A percentile compares a stretch with the other conserved stretches of the same genome.
Evolutionary conservation across 2,329 filamentous ascomycete species (phyloP).

Genomic region (Penicillium sp.): DNA sequence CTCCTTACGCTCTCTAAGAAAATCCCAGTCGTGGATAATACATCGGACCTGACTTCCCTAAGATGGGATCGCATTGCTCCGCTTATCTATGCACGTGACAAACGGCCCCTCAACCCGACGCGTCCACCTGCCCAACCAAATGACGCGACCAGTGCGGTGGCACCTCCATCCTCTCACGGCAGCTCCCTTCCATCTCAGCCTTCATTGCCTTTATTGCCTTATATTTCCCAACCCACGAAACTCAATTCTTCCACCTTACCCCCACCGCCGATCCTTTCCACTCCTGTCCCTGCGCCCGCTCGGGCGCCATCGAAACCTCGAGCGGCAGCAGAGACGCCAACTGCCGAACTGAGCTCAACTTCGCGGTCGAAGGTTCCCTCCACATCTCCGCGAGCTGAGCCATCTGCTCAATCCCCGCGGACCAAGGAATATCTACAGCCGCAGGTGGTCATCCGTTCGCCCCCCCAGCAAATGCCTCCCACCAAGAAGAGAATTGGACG

Average conservation of each 20-base stretch:
- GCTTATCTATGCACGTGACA: constrained; percentile 4
- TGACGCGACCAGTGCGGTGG: not conserved
- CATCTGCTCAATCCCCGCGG: not conserved
- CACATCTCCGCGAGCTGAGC: not conserved
- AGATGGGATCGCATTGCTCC: constrained; percentile 61
- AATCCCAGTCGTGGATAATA: constrained; percentile 44
- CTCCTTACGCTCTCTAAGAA: constrained; percentile 47
- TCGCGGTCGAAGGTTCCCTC: not conserved
- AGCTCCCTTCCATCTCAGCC: not conserved
- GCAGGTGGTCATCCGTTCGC: constrained; percentile 13
- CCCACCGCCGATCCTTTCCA: not conserved
- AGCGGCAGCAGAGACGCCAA: not conserved
- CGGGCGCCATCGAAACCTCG: not conserved
- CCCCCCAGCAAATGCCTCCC: constrained; percentile 12
- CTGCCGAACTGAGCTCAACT: not conserved
- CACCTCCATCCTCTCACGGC: not conserved
- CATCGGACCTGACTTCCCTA: constrained; percentile 58
- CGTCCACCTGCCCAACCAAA: not conserved
- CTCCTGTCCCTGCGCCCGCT: not conserved
- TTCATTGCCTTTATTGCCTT: not conserved
- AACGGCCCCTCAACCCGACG: not conserved
- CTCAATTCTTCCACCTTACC: not conserved
- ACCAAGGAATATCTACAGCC: not conserved
- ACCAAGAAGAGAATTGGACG: constrained; percentile 17
- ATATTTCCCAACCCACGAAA: not conserved